These are phyloP conservation scores for Stephania yunnanensis DNA, from an alignment of 164 flowering plant species.

Conservation along the genomic window DNA sequence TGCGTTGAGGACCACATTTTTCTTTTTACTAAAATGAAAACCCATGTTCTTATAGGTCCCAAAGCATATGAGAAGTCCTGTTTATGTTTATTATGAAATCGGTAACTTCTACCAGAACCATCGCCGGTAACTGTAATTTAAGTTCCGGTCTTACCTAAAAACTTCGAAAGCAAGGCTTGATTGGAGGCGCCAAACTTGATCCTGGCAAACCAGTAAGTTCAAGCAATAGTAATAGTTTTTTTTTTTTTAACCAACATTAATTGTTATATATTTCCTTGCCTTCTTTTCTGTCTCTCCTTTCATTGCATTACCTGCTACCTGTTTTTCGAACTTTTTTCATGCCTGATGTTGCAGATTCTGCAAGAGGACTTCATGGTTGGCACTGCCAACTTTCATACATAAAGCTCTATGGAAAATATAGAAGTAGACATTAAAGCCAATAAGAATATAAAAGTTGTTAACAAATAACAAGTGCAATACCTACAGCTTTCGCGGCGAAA, in stretches of 20 bases:
- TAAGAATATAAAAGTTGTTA: too few relatives aligned
- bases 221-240: background rate
- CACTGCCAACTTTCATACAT: constrained; percentile 65
- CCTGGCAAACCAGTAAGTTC: constrained; percentile 57
- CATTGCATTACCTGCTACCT: background rate
- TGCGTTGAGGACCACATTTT: background rate
- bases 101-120: constrained; percentile 80
- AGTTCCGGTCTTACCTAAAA: constrained; percentile 77
- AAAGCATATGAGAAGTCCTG: constrained; percentile 57
- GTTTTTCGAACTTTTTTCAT: background rate
- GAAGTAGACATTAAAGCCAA: too few relatives aligned
- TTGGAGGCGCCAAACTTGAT: constrained; percentile 80
- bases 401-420: constrained; percentile 70
- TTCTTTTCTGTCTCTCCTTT: background rate
- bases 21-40: background rate
- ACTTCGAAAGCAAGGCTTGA: constrained; percentile 62
- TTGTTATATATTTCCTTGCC: background rate
- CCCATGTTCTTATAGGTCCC: constrained; percentile 43
- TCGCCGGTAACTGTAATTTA: constrained; percentile 44
- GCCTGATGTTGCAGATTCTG: constrained; percentile 45
- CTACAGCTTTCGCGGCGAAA: constrained; percentile 67
- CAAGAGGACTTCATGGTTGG: constrained; percentile 84
- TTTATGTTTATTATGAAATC: constrained; percentile 68
- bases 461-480: constrained; percentile 73
- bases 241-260: background rate